Conservation (phyloP, 345 rosid genomes). For the Sisymbrium irio region DNA sequence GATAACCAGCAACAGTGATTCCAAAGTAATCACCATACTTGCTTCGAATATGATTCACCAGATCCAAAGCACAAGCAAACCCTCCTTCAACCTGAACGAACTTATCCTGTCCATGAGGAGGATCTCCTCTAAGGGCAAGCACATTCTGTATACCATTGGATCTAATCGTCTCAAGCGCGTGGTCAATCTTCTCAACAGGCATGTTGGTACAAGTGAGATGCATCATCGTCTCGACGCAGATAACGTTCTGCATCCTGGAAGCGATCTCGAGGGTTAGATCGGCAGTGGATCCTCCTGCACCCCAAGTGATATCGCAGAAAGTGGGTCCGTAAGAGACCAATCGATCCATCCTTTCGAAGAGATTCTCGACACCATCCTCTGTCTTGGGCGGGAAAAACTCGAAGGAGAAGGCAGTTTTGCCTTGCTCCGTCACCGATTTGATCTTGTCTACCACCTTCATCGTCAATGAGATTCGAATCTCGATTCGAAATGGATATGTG, state of each 20-base stretch:
- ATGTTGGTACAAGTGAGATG: slow-evolving; percentile 98
- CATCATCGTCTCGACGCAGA: slow-evolving; percentile 99
- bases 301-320: slow-evolving; percentile 99
- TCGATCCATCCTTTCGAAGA: slow-evolving; percentile 93
- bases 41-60: slow-evolving; percentile 75
- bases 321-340: slow-evolving; percentile 85
- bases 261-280: slow-evolving; percentile 95
- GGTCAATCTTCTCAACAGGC: slow-evolving; percentile 94
- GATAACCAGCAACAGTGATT: slow-evolving; percentile 97
- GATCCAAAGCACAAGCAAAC: slow-evolving; percentile 90
- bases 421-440: slow-evolving; percentile 33
- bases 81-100: slow-evolving; percentile 95
- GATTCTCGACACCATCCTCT: slow-evolving; percentile 95
- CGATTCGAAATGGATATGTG: slow-evolving; percentile 10
- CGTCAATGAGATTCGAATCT: neutral
- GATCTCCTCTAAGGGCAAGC: slow-evolving; percentile 97
- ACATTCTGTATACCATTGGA: slow-evolving; percentile 96
- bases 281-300: slow-evolving; percentile 98
- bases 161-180: slow-evolving; percentile 76
- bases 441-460: slow-evolving; percentile 97
- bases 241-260: slow-evolving; percentile 90
- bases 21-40: slow-evolving; percentile 90
- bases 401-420: slow-evolving; percentile 79
- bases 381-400: slow-evolving; percentile 99
- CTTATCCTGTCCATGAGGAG: slow-evolving; percentile 97